phyloP scores from a whole-genome alignment of 164 flowering plant species.

The Macadamia tetraphylla region DNA sequence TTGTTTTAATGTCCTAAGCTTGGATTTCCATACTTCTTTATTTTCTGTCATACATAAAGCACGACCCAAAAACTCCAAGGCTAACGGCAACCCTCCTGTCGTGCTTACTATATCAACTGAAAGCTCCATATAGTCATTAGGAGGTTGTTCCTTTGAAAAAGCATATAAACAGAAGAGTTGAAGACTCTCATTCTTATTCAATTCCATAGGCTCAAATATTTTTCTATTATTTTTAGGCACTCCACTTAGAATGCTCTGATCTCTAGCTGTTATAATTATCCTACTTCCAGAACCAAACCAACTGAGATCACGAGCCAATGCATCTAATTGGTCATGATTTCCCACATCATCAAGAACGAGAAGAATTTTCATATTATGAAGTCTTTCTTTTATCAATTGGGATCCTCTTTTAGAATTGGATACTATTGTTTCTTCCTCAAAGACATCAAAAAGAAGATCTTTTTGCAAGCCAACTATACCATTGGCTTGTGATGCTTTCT shows the following conservation, averaged over 20 bases:
- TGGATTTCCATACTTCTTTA: no score
- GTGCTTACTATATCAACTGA: neutral
- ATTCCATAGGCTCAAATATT: neutral
- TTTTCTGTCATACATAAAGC: no score
- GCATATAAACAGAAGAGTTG: neutral
- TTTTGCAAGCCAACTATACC: neutral
- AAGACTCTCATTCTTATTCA: neutral
- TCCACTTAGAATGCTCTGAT: neutral
- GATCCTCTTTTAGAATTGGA: neutral
- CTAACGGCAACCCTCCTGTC: conserved; percentile 3
- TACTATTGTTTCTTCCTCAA: neutral
- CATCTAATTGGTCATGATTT: conserved; percentile 9
- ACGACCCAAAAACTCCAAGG: neutral
- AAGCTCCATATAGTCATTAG: neutral
- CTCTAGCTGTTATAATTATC: conserved; percentile 15
- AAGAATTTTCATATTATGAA: conserved; percentile 10
- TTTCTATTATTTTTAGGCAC: neutral
- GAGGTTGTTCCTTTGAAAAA: conserved; percentile 4
- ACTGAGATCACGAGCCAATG: conserved; percentile 8
- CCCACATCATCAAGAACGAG: conserved; percentile 23
- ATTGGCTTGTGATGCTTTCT: neutral
- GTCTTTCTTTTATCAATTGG: no score
- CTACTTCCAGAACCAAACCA: conserved; percentile 23
- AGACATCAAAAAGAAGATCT: neutral
- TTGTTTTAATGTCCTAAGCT: no score